Conservation (phyloP, 441 rosid species). For the Aquilaria agallochum region DNA sequence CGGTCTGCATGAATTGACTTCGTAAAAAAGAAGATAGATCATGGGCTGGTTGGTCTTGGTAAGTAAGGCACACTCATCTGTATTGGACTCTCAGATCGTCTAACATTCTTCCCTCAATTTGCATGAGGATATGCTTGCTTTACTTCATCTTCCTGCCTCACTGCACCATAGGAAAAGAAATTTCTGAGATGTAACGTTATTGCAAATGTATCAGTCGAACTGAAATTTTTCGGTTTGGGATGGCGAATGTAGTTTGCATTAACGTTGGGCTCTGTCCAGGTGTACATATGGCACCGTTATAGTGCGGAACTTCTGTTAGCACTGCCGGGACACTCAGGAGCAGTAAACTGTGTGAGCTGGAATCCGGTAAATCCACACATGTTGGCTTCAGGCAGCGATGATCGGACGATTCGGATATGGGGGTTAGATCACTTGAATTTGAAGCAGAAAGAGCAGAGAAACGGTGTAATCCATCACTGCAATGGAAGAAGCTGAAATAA, state of each 20-base stretch:
- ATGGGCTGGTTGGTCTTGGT: no score
- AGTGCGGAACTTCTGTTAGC: slow-evolving; percentile 39
- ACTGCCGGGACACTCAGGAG: slow-evolving; percentile 70
- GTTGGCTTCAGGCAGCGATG: slow-evolving; percentile 77
- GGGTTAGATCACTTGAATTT: slow-evolving; percentile 42
- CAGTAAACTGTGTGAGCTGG: slow-evolving; percentile 78
- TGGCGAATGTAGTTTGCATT: background rate
- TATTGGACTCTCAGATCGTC: no score
- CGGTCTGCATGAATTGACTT: no score
- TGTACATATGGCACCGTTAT: slow-evolving; percentile 64
- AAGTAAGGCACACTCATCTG: no score
- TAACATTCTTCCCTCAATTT: no score
- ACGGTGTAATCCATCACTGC: slow-evolving; percentile 40
- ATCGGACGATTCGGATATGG: slow-evolving; percentile 71
- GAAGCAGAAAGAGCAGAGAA: slow-evolving; percentile 31
- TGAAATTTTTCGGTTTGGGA: no score
- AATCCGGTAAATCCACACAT: slow-evolving; percentile 62
- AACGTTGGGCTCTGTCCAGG: slow-evolving; percentile 30
- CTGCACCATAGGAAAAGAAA: background rate
- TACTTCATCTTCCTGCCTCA: background rate
- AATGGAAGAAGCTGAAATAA: slow-evolving; percentile 38
- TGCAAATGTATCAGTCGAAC: no score
- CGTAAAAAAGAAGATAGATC: no score
- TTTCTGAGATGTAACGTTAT: background rate
- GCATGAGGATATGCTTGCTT: no score